Evolutionary conservation across 805 yeast species (phyloP).

Genomic region (Saccharomyces eubayanus): DNA sequence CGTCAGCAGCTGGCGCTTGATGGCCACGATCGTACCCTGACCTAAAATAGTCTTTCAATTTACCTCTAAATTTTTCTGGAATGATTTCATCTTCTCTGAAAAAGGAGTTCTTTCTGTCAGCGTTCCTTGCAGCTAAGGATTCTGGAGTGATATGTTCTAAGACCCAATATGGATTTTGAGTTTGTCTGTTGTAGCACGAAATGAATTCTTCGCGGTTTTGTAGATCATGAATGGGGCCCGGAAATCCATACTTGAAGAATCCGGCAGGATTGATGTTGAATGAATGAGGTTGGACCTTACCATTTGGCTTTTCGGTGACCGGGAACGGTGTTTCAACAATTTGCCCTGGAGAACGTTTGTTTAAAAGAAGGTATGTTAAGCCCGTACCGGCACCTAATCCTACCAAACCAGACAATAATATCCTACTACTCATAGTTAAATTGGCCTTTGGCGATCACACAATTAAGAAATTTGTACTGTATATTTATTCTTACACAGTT

Average conservation of each 20-base stretch:
- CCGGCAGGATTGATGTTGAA: conserved; percentile 58
- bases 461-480: background rate
- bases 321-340: background rate
- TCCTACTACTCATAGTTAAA: background rate
- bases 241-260: conserved; percentile 87
- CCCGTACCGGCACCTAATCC: conserved; percentile 6
- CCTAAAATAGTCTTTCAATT: conserved; percentile 79
- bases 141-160: conserved; percentile 80
- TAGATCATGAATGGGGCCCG: conserved; percentile 88
- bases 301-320: conserved; percentile 2
- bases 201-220: conserved; percentile 67
- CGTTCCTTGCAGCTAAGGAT: conserved; percentile 47
- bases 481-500: background rate
- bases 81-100: conserved; percentile 82
- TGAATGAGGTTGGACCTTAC: conserved; percentile 24
- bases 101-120: conserved; percentile 70
- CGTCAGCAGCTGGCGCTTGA: conserved; percentile 96
- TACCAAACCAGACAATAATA: background rate
- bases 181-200: conserved; percentile 77
- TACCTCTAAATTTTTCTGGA: conserved; percentile 69
- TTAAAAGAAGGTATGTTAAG: conserved; percentile 1
- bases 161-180: conserved; percentile 78
- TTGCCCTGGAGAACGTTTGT: background rate
- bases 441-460: background rate
- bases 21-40: conserved; percentile 97